Base-by-base conservation (phyloP, 768 basidiomycete species). In the Lactarius sanguifluus region DNA sequence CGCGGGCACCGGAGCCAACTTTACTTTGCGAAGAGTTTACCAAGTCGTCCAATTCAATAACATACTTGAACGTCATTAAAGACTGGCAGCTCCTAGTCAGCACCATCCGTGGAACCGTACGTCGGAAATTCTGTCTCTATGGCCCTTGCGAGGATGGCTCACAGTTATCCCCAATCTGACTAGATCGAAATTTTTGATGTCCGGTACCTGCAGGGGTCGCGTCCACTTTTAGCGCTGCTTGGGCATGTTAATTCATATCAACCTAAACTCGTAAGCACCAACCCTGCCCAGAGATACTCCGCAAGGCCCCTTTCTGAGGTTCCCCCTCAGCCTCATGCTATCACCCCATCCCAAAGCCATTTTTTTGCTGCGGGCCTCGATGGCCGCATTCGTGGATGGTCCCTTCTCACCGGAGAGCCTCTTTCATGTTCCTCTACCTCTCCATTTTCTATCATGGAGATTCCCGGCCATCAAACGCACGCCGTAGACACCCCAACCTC, bases 331-430 rank as follows among this genome's bases (percentile, higher is more conserved):
- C 89, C 89, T 6, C 78, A 90, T 7, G 77, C 83, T 1, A 71
- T 85, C 20, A 89, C 91, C 69, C 82, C 85, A 0, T 67, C 74
- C 9, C 79, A 87, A 57, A 78, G 83, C 34, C 82, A 87, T 59
- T 72, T 93, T 20, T 90, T 90, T 65, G 86, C 87, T 10, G 87
- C 87, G 0, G 90, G 90, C 12, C 82, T 86, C 67, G 90, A 93
- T 74, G 69, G 76, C 52, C 80, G 79, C 38, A 81, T 92, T 65
- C 84, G 88, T 28, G 82, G 81, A 3, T 92, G 91, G 91, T 89
- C 88, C 13, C 73, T 92, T 10, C 79, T 75, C 18, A 83, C 81
- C 9, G 90, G 89, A 5, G 76, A 75, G 18, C 77, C 77, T 5
- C 66, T 87, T 23, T 28, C 67, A 65, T 15, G 67, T 7, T 45